Base-by-base conservation (phyloP, 768 basidiomycete species). In the Suillus variegatus region DNA sequence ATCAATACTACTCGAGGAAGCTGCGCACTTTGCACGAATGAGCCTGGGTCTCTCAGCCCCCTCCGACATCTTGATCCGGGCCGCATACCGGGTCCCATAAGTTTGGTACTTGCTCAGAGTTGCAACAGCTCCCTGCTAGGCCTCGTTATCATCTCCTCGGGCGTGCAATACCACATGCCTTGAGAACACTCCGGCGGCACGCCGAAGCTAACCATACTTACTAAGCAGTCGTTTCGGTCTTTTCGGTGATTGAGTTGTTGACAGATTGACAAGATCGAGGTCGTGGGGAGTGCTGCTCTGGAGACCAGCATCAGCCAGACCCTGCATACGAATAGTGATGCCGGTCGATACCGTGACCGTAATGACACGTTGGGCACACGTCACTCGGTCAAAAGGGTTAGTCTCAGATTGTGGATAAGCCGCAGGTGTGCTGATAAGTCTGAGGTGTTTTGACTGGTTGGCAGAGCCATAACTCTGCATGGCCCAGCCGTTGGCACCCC, bases 1-100 rank as follows among this genome's bases (percentile, higher is more conserved):
- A 38, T 22, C 35, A 38, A 57, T 12, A 7, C 16, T 12, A 7
- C 16, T 25, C 9, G 16, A 25, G 38, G 38, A 25, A 18, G 8
- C 22, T 25, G 38, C 38, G 5, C n/a, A 55, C 32, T 40, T 38
- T 57, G 22, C 14, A 57, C 38, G 14, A 22, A 16, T 22, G 13
- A 38, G 13, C 55, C 20, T 35, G n/a, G 6, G 20, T 56, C 66
- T 61, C 70, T 65, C 49, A 70, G 77, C 54, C 32, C 61, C 62
- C 64, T 14, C 73, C 68, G 2, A 86, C 70, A 65, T 86, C 83
- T 62, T 69, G 71, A 28, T 75, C 73, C 40, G 84, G 78, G 47
- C 79, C 74, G 84, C 83, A 87, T 16, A 88, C 79, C 13, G 79
- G 78, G 44, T 77, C 78, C 82, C 81, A 86, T 38, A 80, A 77